phyloP scores from a whole-genome alignment of 1,284 basidiomycete genomes.

The Tremellales sp. region DNA sequence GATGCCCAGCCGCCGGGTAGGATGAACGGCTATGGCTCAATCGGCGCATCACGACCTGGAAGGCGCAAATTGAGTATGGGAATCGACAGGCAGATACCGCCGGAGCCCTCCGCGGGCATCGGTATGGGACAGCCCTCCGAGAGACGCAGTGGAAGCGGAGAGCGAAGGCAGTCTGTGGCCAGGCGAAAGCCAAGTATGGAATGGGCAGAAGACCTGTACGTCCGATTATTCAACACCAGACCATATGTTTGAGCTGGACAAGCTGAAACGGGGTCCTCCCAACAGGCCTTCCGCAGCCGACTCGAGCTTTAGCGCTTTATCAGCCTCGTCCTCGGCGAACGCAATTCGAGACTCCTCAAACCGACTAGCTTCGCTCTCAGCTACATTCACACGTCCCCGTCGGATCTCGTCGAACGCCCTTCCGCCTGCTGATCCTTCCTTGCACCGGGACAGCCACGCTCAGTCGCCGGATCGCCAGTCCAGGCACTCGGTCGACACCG shows the following conservation, averaged over 20 bases:
- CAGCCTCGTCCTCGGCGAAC: constrained; percentile 23
- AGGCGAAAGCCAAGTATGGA: background rate
- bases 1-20: too few species aligned
- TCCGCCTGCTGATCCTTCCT: constrained; percentile 22
- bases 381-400: constrained; percentile 9
- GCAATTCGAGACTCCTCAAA: constrained; percentile 42
- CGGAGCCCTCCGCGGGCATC: too few species aligned
- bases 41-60: background rate
- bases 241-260: background rate
- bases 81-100: background rate
- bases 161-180: background rate
- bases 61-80: background rate
- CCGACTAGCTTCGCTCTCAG: constrained; percentile 43
- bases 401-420: constrained; percentile 1
- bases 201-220: background rate
- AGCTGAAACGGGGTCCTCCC: background rate
- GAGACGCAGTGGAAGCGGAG: background rate
- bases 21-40: background rate
- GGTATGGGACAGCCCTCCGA: background rate
- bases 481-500: constrained; percentile 8
- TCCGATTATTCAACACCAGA: background rate
- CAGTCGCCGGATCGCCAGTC: constrained; percentile 16
- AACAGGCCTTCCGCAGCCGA: background rate
- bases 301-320: background rate
- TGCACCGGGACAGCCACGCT: constrained; percentile 33